These are phyloP conservation scores for Marasmius oreades DNA, from an alignment of 1,284 basidiomycete genomes.

Conservation along the genomic window DNA sequence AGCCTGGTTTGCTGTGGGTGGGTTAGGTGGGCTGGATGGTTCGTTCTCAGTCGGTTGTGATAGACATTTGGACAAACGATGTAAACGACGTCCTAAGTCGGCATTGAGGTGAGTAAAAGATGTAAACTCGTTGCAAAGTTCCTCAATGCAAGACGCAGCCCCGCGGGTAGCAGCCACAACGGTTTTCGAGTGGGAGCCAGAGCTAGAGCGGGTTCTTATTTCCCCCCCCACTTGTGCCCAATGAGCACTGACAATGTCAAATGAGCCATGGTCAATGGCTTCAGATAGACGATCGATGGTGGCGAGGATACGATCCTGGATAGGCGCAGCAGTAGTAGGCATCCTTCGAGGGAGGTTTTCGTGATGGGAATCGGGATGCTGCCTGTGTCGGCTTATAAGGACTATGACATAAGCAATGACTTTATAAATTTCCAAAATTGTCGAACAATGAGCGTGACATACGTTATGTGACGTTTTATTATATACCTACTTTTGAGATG, in stretches of 20 bases:
- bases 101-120: neutral
- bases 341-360: too few relatives aligned
- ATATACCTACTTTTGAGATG: too few relatives aligned
- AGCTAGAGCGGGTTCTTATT: neutral
- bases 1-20: neutral
- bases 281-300: neutral
- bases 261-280: neutral
- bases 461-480: too few relatives aligned
- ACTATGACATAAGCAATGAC: neutral
- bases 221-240: constrained; percentile 2
- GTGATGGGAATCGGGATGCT: too few relatives aligned
- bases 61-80: neutral
- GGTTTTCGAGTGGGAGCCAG: too few relatives aligned
- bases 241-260: neutral
- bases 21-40: too few relatives aligned
- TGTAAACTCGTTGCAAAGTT: constrained; percentile 7
- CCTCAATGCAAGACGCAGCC: constrained; percentile 5
- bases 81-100: neutral
- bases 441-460: neutral
- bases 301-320: neutral
- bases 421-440: neutral
- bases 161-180: too few relatives aligned
- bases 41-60: neutral
- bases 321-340: neutral
- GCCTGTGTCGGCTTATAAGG: too few relatives aligned